phyloP scores from a whole-genome alignment of 1,139 yeast species.

The Hyphopichia fennica region DNA sequence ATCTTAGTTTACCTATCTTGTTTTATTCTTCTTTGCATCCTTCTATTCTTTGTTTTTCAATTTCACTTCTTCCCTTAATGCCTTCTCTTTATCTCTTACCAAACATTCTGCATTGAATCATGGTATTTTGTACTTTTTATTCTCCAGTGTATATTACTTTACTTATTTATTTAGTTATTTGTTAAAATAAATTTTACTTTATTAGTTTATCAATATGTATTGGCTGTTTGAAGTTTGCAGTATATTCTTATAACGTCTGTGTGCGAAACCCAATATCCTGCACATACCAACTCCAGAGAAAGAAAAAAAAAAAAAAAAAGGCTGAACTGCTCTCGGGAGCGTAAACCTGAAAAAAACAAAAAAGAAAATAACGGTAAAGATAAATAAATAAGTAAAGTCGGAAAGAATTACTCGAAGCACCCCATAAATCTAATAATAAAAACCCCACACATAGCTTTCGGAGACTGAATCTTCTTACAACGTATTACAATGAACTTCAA shows the following conservation, averaged over 20 bases:
- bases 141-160: not conserved
- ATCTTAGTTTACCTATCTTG: not conserved
- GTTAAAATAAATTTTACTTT: not conserved
- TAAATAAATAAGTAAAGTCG: not conserved
- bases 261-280: not conserved
- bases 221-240: not conserved
- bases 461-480: not conserved
- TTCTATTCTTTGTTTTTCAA: not conserved
- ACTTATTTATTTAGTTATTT: not conserved
- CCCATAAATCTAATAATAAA: not conserved
- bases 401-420: not conserved
- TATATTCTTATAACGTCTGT: not conserved
- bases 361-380: not conserved
- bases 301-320: not conserved
- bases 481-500: conserved; percentile 9
- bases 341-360: not conserved
- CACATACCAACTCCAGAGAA: not conserved
- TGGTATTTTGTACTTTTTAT: not conserved
- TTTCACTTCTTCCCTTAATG: not conserved
- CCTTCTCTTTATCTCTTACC: too few species aligned
- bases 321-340: conserved; percentile 1
- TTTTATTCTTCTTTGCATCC: not conserved
- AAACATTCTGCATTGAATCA: too few species aligned
- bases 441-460: too few species aligned
- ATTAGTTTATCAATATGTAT: too few species aligned